phyloP scores from a whole-genome alignment of 176 grass and related monocot genomes.

The Oryza glaberrima region DNA sequence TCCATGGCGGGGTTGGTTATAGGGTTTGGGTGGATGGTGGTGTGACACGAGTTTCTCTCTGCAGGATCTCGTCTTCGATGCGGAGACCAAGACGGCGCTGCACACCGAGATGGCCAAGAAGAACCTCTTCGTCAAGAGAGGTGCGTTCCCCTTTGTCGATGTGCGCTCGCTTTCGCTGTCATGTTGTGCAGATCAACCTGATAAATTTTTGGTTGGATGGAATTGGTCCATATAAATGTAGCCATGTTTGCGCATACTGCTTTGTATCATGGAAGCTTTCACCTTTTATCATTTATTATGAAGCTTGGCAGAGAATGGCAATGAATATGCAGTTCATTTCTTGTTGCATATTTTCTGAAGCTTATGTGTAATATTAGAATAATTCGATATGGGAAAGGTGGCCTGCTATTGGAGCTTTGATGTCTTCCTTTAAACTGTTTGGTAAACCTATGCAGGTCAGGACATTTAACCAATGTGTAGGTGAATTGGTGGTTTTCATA shows the following conservation, averaged over 20 bases:
- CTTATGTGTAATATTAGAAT: background rate
- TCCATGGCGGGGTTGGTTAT: background rate
- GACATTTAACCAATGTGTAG: background rate
- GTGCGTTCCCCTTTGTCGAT: conserved; percentile 34
- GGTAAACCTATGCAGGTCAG: background rate
- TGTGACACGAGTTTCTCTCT: conserved; percentile 10
- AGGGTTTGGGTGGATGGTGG: background rate
- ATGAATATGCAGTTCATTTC: background rate
- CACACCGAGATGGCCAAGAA: conserved; percentile 99
- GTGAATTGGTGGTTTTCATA: background rate
- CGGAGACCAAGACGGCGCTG: conserved; percentile 63
- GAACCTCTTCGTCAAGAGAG: conserved; percentile 98
- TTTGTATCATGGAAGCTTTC: background rate
- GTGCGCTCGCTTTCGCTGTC: background rate
- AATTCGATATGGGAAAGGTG: background rate
- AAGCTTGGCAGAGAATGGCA: background rate
- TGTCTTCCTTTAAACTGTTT: conserved; percentile 18
- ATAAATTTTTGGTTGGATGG: background rate
- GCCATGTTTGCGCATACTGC: background rate
- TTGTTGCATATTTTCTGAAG: conserved; percentile 9
- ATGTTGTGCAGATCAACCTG: background rate
- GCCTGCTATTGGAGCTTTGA: background rate
- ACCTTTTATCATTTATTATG: background rate
- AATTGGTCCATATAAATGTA: background rate
- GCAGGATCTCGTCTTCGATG: conserved; percentile 89